Evolutionary conservation across 306 rosid species (phyloP), one percentile per base, ranked within the genome.

Genomic region (Dicorynia guianensis): DNA sequence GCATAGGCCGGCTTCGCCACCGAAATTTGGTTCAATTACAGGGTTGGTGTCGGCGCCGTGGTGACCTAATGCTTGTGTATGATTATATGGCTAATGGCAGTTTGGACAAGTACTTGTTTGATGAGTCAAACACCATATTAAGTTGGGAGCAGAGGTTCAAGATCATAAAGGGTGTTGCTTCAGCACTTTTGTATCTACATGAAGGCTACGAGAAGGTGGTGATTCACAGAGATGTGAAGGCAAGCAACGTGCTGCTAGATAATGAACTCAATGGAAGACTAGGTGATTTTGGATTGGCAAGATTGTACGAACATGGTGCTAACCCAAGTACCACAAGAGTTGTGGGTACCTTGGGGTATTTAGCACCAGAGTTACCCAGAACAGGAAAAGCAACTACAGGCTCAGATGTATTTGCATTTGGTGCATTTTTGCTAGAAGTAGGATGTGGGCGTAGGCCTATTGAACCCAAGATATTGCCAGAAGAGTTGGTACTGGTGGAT

Each of bases 1-100:
- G 89, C 72, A 90, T 90, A 39, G 98, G 98, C 8, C 80, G 89
- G 74, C 94, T 93, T 9, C 91, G 98, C 0, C 98, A 93, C 70
- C 77, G 95, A 75, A 93, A 93, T 56, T 62, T 93, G 83, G 94
- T 83, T 64, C 96, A 89, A 50, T 72, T 93, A 3, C 66, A 85
- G 30, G 98, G 98, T 0, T 93, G 98, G 98, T 93, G 98, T 64
- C 91, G 96, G 4, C 85, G 87, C 6, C 75, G 88, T 0, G 87
- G 95, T 0, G 95, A 93, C 75, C 85, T 93, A 1, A 71, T 93
- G 5, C 89, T 93, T 11, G 98, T 90, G 52, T 93, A 93, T 35
- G 98, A 93, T 25, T 93, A 57, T 64, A 90, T 93, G 98, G 82
- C 91, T 12, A 90, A 93, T 72, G 96, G 98, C 3, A 90, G 96